phyloP scores from a whole-genome alignment of 75 land plant genomes.

The Picea glauca region DNA sequence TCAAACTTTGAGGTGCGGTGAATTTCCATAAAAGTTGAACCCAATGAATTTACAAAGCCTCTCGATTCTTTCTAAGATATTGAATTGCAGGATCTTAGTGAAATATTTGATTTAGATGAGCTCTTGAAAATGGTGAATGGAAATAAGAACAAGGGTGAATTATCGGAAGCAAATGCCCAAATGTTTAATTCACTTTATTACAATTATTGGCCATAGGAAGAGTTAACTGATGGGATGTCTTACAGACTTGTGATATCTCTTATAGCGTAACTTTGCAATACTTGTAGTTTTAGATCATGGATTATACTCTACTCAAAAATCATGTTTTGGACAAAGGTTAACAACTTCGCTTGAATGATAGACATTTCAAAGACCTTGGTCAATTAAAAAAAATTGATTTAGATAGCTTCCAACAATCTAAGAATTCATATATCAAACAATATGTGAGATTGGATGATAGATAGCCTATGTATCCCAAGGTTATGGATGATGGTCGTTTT shows the following conservation, averaged over 20 bases:
- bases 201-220: neutral
- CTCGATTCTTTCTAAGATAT: neutral
- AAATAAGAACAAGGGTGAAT: neutral
- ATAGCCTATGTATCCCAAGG: neutral
- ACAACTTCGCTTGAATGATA: neutral
- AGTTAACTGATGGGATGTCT: neutral
- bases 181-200: neutral
- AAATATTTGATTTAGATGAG: constrained; percentile 1
- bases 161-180: neutral
- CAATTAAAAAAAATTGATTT: neutral
- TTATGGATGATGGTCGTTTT: neutral
- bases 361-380: neutral
- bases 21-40: neutral
- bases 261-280: neutral
- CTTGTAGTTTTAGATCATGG: neutral
- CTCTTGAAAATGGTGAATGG: neutral
- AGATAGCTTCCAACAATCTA: neutral
- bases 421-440: neutral
- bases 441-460: neutral
- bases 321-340: neutral
- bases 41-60: neutral
- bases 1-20: neutral
- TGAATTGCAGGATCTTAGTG: neutral
- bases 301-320: neutral
- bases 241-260: neutral